Percentiles rank a stretch among this genome's conserved stretches.
Conservation (phyloP, 345 rosid genomes). For the Citrus cavaleriei region DNA sequence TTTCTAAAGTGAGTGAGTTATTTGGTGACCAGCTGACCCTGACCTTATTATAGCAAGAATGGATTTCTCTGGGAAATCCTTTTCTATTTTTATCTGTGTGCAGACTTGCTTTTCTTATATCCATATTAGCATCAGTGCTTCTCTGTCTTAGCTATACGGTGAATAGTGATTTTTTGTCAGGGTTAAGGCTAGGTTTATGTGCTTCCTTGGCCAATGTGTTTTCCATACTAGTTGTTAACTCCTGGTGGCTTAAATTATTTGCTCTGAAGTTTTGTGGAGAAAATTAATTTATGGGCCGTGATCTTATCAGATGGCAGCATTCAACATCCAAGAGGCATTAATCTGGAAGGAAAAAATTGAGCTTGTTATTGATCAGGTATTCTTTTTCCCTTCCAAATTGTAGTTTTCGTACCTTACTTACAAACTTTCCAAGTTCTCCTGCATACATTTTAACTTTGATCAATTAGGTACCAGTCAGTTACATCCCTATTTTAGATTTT, state of each 20-base stretch:
- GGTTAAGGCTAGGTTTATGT: not conserved
- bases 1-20: not conserved
- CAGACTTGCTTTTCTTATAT: not conserved
- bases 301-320: slow-evolving; percentile 93
- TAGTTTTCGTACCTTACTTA: not conserved
- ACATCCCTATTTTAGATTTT: not conserved
- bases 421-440: not conserved
- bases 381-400: slow-evolving; percentile 4
- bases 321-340: slow-evolving; percentile 93
- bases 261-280: not conserved
- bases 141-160: not conserved
- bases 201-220: not conserved
- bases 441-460: not conserved
- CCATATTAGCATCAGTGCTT: not conserved
- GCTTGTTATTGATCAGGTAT: slow-evolving; percentile 90
- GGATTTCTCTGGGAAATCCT: not conserved
- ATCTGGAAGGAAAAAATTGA: slow-evolving; percentile 94
- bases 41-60: not conserved
- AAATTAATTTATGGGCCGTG: slow-evolving; percentile 20
- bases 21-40: not conserved
- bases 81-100: not conserved
- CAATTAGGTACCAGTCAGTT: not conserved
- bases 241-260: slow-evolving; percentile 1
- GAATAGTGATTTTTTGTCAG: not conserved
- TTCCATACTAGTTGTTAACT: not conserved